Percentiles rank a stretch among this genome's conserved stretches.
phyloP scores from a whole-genome alignment of 306 rosid genomes.

The Citrullus mucosospermus region DNA sequence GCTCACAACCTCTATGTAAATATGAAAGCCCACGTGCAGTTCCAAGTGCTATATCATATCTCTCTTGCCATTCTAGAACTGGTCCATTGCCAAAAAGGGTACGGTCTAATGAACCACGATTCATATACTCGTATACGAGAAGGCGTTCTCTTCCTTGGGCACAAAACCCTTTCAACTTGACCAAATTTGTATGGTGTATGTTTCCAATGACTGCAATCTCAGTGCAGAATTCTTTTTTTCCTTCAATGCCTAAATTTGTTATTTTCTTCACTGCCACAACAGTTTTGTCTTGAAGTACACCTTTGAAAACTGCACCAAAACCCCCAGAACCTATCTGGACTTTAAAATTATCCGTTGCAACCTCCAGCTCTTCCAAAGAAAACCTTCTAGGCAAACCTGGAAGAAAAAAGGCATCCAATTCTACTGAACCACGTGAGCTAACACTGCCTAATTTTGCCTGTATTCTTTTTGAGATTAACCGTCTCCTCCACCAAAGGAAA shows the following conservation, averaged over 20 bases:
- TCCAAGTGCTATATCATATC: slow-evolving; percentile 65
- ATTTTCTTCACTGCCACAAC: slow-evolving; percentile 85
- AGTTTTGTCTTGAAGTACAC: slow-evolving; percentile 50
- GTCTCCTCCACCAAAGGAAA: slow-evolving; percentile 47
- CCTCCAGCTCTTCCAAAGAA: slow-evolving; percentile 52
- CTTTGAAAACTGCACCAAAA: slow-evolving; percentile 76
- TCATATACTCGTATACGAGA: slow-evolving; percentile 82
- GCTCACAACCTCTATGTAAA: slow-evolving; percentile 70
- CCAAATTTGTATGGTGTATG: slow-evolving; percentile 73
- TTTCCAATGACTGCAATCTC: slow-evolving; percentile 88
- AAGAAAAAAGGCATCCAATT: slow-evolving; percentile 53
- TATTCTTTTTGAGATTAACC: slow-evolving; percentile 13
- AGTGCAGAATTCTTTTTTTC: slow-evolving; percentile 78
- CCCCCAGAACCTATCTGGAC: slow-evolving; percentile 80
- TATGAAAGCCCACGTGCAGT: slow-evolving; percentile 91
- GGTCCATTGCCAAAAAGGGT: slow-evolving; percentile 67
- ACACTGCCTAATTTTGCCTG: slow-evolving; percentile 34
- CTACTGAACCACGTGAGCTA: slow-evolving; percentile 38
- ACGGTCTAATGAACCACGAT: slow-evolving; percentile 72
- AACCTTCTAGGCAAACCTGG: slow-evolving; percentile 90
- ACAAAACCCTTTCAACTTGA: slow-evolving; percentile 72
- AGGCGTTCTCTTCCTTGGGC: slow-evolving; percentile 66
- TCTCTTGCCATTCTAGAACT: slow-evolving; percentile 83
- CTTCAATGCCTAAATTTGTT: slow-evolving; percentile 57
- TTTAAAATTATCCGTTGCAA: slow-evolving; percentile 64